These are phyloP conservation scores for Hysterium pulicare DNA, from an alignment of 2,329 filamentous ascomycete genomes.

Conservation along the genomic window DNA sequence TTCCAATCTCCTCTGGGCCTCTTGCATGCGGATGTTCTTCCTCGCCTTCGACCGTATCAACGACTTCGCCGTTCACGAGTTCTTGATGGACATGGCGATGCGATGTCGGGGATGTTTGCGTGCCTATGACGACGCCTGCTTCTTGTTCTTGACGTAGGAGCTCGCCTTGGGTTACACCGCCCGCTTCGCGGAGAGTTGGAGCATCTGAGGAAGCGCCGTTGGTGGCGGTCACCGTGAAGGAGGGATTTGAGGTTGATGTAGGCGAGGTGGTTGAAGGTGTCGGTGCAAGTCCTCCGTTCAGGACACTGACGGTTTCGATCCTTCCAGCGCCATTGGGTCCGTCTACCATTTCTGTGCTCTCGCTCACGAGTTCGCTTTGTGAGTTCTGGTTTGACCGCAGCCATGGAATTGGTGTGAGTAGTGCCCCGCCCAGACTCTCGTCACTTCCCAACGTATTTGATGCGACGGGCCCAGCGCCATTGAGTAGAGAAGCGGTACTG, in stretches of 20 bases:
- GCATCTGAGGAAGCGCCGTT: slow-evolving; percentile 29
- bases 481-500: slow-evolving; percentile 54
- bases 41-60: slow-evolving; percentile 35
- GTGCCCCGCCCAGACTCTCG: slow-evolving; percentile 82
- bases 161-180: slow-evolving; percentile 76
- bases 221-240: slow-evolving; percentile 34
- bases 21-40: slow-evolving; percentile 72
- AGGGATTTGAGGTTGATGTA: slow-evolving; percentile 23
- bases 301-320: slow-evolving; percentile 77
- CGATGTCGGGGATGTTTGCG: slow-evolving; percentile 29
- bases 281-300: slow-evolving; percentile 59
- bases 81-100: slow-evolving; percentile 36
- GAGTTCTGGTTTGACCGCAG: slow-evolving; percentile 48
- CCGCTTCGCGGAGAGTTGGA: slow-evolving; percentile 35
- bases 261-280: slow-evolving; percentile 6
- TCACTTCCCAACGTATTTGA: slow-evolving; percentile 66
- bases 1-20: slow-evolving; percentile 79
- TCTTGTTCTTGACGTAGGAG: slow-evolving; percentile 82
- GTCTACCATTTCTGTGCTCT: slow-evolving; percentile 76
- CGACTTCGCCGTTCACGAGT: slow-evolving; percentile 20
- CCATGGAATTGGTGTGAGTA: slow-evolving; percentile 95
- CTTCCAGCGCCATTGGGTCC: slow-evolving; percentile 75
- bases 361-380: slow-evolving; percentile 64
- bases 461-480: slow-evolving; percentile 57
- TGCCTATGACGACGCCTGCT: slow-evolving; percentile 68